A percentile compares a stretch with the other conserved stretches of the same genome.
phyloP scores from a whole-genome alignment of 306 rosid species.

The Lupinus albus region DNA sequence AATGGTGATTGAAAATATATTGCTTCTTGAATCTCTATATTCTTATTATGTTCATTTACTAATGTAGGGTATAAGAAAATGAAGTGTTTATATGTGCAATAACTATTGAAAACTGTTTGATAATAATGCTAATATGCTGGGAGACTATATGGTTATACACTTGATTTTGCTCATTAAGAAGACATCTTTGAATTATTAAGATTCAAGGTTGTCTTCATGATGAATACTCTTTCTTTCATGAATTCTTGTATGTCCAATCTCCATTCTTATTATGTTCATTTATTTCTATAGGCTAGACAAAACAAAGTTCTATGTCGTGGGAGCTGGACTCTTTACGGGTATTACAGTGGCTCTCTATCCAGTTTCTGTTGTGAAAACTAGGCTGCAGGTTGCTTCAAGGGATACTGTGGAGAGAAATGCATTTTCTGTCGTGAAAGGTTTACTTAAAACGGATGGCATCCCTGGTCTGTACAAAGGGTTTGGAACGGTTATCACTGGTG shows the following conservation, averaged over 20 bases:
- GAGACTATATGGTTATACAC: not conserved
- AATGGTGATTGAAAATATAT: not conserved
- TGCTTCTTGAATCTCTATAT: not conserved
- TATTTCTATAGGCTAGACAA: slow-evolving; percentile 78
- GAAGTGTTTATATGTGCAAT: not conserved
- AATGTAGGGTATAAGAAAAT: not conserved
- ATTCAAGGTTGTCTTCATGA: not conserved
- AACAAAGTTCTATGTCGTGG: slow-evolving; percentile 75
- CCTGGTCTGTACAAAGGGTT: slow-evolving; percentile 92
- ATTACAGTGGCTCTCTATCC: slow-evolving; percentile 85
- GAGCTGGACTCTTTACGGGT: slow-evolving; percentile 90
- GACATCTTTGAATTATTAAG: slow-evolving; percentile 1
- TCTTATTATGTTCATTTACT: not conserved
- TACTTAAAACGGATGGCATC: slow-evolving; percentile 75
- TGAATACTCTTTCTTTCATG: not conserved
- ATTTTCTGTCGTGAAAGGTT: slow-evolving; percentile 67
- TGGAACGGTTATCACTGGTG: slow-evolving; percentile 78
- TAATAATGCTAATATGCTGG: not conserved
- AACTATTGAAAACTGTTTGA: slow-evolving; percentile 1
- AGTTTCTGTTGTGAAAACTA: slow-evolving; percentile 82
- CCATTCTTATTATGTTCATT: slow-evolving; percentile 30
- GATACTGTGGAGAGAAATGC: slow-evolving; percentile 73
- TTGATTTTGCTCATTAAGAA: not conserved
- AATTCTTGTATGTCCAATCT: not conserved
- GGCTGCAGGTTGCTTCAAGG: slow-evolving; percentile 85